Conservation (phyloP, 1,284 basidiomycete genomes). For the Athelia psychrophila region DNA sequence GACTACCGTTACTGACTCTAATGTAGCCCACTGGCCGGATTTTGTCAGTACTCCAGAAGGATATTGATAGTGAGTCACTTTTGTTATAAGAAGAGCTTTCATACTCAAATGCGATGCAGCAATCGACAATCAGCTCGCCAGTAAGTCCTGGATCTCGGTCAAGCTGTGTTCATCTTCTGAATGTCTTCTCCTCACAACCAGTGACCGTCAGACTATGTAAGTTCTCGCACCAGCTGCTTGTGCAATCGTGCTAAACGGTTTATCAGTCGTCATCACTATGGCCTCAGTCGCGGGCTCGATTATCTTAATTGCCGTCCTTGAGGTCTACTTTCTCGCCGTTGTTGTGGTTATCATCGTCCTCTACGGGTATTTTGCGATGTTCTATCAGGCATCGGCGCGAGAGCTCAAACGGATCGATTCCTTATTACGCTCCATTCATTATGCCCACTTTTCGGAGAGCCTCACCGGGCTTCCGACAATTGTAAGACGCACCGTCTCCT, state of each 20-base stretch:
- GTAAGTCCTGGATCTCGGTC: conserved; percentile 24
- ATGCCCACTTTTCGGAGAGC: conserved; percentile 82
- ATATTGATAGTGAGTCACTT: conserved; percentile 48
- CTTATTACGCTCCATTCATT: conserved; percentile 68
- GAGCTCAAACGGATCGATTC: conserved; percentile 68
- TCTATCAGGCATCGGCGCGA: conserved; percentile 66
- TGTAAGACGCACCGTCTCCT: not conserved
- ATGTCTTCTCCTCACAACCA: conserved; percentile 15
- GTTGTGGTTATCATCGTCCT: conserved; percentile 45
- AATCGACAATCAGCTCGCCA: conserved; percentile 59
- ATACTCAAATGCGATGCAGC: conserved; percentile 25
- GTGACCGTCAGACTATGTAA: conserved; percentile 66
- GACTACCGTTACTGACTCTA: too few relatives aligned
- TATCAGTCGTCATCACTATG: conserved; percentile 46
- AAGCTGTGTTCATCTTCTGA: too few relatives aligned
- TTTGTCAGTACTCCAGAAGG: conserved; percentile 62
- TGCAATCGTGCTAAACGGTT: not conserved
- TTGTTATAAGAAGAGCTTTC: not conserved
- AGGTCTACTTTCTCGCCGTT: conserved; percentile 55
- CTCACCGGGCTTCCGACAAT: conserved; percentile 76
- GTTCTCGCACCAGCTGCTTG: conserved; percentile 16
- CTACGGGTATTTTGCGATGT: conserved; percentile 52
- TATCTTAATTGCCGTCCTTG: conserved; percentile 65
- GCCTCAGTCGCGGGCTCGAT: conserved; percentile 58
- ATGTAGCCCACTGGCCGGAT: conserved; percentile 60